phyloP scores from a whole-genome alignment of 352 stramenopile genomes.

The Discostella stelligera region DNA sequence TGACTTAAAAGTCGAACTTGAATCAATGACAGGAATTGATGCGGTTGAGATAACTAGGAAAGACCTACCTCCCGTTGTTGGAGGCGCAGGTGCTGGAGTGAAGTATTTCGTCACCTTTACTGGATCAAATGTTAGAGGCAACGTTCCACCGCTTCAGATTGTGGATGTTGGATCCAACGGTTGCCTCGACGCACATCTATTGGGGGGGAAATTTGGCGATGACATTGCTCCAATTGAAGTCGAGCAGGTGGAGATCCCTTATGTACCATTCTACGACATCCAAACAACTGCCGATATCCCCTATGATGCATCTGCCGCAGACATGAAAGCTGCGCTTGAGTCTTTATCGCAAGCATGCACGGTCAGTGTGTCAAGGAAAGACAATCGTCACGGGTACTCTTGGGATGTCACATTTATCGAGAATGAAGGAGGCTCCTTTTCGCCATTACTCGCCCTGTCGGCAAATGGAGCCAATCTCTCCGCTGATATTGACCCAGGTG shows the following conservation, averaged over 20 bases:
- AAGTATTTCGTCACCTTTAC: slow-evolving; percentile 92
- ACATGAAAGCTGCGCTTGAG: slow-evolving; percentile 92
- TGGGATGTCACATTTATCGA: slow-evolving; percentile 90
- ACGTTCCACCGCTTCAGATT: slow-evolving; percentile 86
- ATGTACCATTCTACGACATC: slow-evolving; percentile 87
- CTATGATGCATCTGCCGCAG: slow-evolving; percentile 87
- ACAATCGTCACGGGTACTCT: slow-evolving; percentile 85
- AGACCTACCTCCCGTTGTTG: slow-evolving; percentile 77
- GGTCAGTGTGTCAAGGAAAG: slow-evolving; percentile 86
- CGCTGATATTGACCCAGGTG: slow-evolving; percentile 58
- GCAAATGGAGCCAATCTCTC: slow-evolving; percentile 70
- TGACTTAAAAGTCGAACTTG: slow-evolving; percentile 76
- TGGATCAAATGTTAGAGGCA: slow-evolving; percentile 87
- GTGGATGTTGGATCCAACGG: slow-evolving; percentile 89
- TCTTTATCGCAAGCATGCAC: slow-evolving; percentile 86
- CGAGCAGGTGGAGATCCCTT: slow-evolving; percentile 53
- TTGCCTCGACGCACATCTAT: slow-evolving; percentile 84
- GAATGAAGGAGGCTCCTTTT: slow-evolving; percentile 34
- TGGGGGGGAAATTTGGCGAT: slow-evolving; percentile 46
- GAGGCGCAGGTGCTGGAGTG: slow-evolving; percentile 71
- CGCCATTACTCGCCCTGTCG: slow-evolving; percentile 59
- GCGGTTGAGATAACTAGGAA: slow-evolving; percentile 84
- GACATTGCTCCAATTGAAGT: slow-evolving; percentile 61
- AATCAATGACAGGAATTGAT: slow-evolving; percentile 76
- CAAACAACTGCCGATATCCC: slow-evolving; percentile 89